Base-by-base conservation (phyloP, 352 stramenopile species). In the Pythium folliculosum region DNA sequence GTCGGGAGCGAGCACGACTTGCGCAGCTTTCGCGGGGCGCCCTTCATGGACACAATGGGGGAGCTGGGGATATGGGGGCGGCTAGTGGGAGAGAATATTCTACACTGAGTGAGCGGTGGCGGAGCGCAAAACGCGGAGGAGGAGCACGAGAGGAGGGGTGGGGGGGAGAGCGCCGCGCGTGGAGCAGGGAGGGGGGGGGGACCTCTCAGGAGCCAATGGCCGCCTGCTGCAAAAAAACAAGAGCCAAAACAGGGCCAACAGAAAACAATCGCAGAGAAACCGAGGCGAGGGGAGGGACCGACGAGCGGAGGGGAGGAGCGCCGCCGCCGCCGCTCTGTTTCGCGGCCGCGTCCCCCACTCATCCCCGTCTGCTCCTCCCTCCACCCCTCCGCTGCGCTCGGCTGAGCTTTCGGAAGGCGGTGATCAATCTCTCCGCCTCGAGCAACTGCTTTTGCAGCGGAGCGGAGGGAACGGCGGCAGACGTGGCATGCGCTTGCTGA, bases 1-100 rank as follows among this genome's bases (percentile, higher is more conserved):
- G 77, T 81, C n/a, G 84, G 73, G 23, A 92, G 60, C 52, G 80
- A 90, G 70, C 84, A 92, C 16, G 77, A 80, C 63, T 92, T 90
- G 65, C 84, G 81, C 50, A 90, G 72, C 67, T 91, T 91, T 35
- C 82, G 78, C 6, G 67, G 67, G 7, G 67, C 51, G 47, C 57
- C 52, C 59, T 66, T 65, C 67, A 67, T 67, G 10, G 19, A 8
- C 0, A 43, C 17, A 27, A 25, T 44, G 40, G 52, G 30, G 6
- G 47, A 49, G 27, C 37, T 25, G 35, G 50, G 50, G 19, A 8
- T 22, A 40, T 37, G 45, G 60, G 43, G 47, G 21, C 9, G 48
- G 51, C 27, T 32, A 32, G 3, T 32, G 35, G 35, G 35, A 7
- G 35, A 40, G 35, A 60, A 55, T 55, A 35, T 67, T 67, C 51